phyloP scores from a whole-genome alignment of 2,329 filamentous ascomycete genomes.

The Clarireedia hainanense region DNA sequence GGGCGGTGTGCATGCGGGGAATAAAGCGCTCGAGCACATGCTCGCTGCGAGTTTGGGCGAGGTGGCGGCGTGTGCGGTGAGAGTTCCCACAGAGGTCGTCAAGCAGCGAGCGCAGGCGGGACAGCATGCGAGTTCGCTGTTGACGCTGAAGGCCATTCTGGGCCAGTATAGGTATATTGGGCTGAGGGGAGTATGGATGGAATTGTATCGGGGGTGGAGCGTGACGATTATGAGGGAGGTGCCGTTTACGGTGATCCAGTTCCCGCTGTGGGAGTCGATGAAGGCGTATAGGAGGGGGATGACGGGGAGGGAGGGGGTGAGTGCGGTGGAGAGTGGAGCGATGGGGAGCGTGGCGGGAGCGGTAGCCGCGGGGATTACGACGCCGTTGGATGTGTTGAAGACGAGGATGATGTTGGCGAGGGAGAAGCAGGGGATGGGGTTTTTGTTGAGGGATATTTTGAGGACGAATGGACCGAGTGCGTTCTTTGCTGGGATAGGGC shows the following conservation, averaged over 20 bases:
- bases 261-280: slow-evolving; percentile 91
- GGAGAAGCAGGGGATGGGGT: slow-evolving; percentile 50
- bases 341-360: slow-evolving; percentile 81
- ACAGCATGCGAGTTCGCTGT: slow-evolving; percentile 62
- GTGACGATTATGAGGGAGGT: slow-evolving; percentile 95
- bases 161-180: slow-evolving; percentile 36
- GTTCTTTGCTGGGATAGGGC: slow-evolving; percentile 71
- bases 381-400: slow-evolving; percentile 92
- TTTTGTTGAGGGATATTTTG: slow-evolving; percentile 58
- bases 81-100: slow-evolving; percentile 92
- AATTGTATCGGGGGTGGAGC: slow-evolving; percentile 85
- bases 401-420: slow-evolving; percentile 88
- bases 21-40: slow-evolving; percentile 58
- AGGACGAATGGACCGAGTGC: slow-evolving; percentile 54
- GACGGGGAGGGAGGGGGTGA: slow-evolving; percentile 41
- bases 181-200: slow-evolving; percentile 58
- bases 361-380: slow-evolving; percentile 80
- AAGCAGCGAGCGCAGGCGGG: slow-evolving; percentile 94
- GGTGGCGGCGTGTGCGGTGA: slow-evolving; percentile 81
- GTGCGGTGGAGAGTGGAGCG: slow-evolving; percentile 70
- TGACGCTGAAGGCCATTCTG: slow-evolving; percentile 64
- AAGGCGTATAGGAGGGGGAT: slow-evolving; percentile 58
- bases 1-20: slow-evolving; percentile 11
- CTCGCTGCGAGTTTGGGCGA: slow-evolving; percentile 79
- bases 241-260: slow-evolving; percentile 94